phyloP scores from a whole-genome alignment of 768 basidiomycete genomes.

The Phlebiopsis gigantea region DNA sequence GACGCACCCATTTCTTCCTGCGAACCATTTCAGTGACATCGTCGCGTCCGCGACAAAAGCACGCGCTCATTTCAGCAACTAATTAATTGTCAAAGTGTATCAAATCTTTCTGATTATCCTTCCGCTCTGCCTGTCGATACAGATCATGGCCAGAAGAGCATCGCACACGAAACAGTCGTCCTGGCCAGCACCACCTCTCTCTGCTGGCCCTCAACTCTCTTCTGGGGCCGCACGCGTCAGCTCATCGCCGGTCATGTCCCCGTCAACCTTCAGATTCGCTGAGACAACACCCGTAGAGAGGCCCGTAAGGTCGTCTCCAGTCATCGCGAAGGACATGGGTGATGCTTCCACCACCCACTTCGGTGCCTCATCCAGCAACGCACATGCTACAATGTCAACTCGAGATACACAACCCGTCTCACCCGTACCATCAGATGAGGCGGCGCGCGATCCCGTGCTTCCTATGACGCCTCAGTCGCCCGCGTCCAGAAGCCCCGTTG shows the following conservation, averaged over 20 bases:
- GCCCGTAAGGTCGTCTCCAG: neutral
- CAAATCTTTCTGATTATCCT: neutral
- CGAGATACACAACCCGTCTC: neutral
- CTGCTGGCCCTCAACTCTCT: neutral
- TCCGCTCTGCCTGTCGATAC: neutral
- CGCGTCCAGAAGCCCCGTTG: slow-evolving; percentile 1
- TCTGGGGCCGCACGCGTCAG: neutral
- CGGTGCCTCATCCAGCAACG: neutral
- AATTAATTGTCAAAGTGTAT: neutral
- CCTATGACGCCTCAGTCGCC: slow-evolving; percentile 6
- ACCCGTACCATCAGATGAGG: neutral
- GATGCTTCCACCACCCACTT: neutral
- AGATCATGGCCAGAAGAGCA: slow-evolving; percentile 2
- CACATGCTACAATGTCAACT: neutral
- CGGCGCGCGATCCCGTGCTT: neutral
- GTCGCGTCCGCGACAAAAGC: no score
- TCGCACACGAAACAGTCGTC: neutral
- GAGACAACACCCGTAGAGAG: neutral
- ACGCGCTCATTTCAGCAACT: neutral
- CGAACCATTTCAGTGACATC: no score
- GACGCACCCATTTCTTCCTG: no score
- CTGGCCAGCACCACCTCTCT: neutral
- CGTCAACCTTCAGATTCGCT: neutral
- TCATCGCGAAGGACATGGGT: neutral
- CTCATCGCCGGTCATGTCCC: neutral